A percentile compares a stretch with the other conserved stretches of the same genome.
These are phyloP conservation scores for Neurospora sp. DNA, from an alignment of 495 filamentous ascomycete genomes.

Conservation along the genomic window DNA sequence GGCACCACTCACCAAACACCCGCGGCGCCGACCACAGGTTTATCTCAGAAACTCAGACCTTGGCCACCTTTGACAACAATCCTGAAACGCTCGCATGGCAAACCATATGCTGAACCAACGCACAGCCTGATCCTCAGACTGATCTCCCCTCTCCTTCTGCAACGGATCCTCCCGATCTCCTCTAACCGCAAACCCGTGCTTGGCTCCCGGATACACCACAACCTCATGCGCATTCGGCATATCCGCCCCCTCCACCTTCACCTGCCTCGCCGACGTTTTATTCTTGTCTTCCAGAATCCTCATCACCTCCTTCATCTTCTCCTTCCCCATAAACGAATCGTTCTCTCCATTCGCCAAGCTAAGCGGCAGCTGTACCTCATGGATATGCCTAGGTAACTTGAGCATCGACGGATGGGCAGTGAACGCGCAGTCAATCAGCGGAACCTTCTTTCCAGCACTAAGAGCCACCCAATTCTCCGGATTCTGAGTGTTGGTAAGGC, in stretches of 20 bases:
- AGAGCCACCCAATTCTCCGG: constrained; percentile 6
- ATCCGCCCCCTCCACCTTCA: neutral
- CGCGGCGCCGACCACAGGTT: neutral
- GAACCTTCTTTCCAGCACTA: constrained; percentile 16
- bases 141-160: constrained; percentile 39
- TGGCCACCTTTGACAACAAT: neutral
- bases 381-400: constrained; percentile 43
- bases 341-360: constrained; percentile 46
- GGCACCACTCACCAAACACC: neutral
- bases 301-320: constrained; percentile 33
- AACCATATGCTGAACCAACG: constrained; percentile 29
- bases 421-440: constrained; percentile 42
- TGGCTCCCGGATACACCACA: constrained; percentile 45
- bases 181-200: constrained; percentile 53
- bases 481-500: constrained; percentile 26
- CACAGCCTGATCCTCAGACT: constrained; percentile 36
- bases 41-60: neutral
- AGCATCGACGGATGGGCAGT: constrained; percentile 47
- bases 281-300: constrained; percentile 33
- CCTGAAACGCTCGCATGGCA: neutral
- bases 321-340: constrained; percentile 34
- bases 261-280: neutral
- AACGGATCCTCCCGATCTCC: constrained; percentile 32
- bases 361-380: constrained; percentile 40
- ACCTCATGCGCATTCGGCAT: constrained; percentile 30